phyloP scores from a whole-genome alignment of 1,139 yeast species.

The Taiozyma sp. region DNA sequence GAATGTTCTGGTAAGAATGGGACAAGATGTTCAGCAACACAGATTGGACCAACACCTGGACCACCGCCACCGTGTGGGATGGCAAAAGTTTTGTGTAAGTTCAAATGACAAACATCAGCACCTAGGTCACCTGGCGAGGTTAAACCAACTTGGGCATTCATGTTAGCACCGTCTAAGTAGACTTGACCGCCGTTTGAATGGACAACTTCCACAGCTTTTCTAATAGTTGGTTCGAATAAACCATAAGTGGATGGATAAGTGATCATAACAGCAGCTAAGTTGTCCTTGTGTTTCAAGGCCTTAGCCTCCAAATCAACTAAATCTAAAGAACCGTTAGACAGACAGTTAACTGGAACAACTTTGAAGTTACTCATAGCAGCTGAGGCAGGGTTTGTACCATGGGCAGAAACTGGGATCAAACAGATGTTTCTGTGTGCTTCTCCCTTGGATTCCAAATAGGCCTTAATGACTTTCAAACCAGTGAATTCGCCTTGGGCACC shows the following conservation, averaged over 20 bases:
- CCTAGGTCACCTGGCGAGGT: slow-evolving; percentile 98
- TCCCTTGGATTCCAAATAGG: slow-evolving; percentile 70
- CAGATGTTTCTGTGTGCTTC: slow-evolving; percentile 76
- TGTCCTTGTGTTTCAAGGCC: slow-evolving; percentile 63
- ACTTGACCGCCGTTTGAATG: slow-evolving; percentile 92
- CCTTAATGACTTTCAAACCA: slow-evolving; percentile 82
- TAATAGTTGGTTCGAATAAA: slow-evolving; percentile 88
- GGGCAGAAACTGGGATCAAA: slow-evolving; percentile 94
- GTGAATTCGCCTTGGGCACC: slow-evolving; percentile 99
- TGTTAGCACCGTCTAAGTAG: slow-evolving; percentile 96
- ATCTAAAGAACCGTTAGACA: slow-evolving; percentile 81
- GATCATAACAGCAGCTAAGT: slow-evolving; percentile 88
- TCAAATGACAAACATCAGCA: slow-evolving; percentile 98
- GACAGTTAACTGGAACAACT: slow-evolving; percentile 89
- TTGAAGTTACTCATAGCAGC: slow-evolving; percentile 97
- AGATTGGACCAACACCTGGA: slow-evolving; percentile 98
- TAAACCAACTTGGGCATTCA: slow-evolving; percentile 98
- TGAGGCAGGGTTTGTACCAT: slow-evolving; percentile 97
- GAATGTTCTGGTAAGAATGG: slow-evolving; percentile 84
- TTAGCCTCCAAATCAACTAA: slow-evolving; percentile 68
- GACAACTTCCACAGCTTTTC: slow-evolving; percentile 76
- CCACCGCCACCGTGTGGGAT: slow-evolving; percentile 99
- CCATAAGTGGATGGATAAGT: slow-evolving; percentile 98
- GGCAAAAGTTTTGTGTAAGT: slow-evolving; percentile 94
- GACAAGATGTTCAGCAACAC: slow-evolving; percentile 79